Conservation (phyloP, 2,329 filamentous ascomycete genomes). For the Pyrenophora seminiperda region DNA sequence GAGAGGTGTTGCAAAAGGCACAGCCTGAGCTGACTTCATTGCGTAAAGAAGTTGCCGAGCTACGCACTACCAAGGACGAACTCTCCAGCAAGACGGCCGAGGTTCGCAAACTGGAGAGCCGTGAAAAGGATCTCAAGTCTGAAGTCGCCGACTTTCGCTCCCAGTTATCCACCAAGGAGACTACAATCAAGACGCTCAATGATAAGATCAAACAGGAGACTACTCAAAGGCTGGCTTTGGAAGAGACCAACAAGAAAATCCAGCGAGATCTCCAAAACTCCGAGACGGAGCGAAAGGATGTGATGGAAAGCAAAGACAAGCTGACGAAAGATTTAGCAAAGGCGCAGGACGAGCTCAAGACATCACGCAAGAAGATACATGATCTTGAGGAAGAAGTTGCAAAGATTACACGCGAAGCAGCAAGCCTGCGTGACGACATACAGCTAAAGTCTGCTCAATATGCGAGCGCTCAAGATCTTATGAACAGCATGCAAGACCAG, state of each 20-base stretch:
- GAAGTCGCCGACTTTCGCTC: slow-evolving; percentile 75
- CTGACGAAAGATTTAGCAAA: slow-evolving; percentile 70
- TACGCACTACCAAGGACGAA: slow-evolving; percentile 78
- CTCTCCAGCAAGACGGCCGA: slow-evolving; percentile 67
- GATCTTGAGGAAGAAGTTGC: slow-evolving; percentile 76
- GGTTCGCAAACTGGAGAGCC: slow-evolving; percentile 76
- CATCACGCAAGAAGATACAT: slow-evolving; percentile 63
- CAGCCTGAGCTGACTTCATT: slow-evolving; percentile 84
- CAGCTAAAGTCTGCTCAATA: slow-evolving; percentile 86
- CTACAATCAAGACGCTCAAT: slow-evolving; percentile 76
- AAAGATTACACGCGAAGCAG: slow-evolving; percentile 70
- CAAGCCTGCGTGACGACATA: slow-evolving; percentile 74
- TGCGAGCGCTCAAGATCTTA: slow-evolving; percentile 78
- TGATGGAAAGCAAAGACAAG: slow-evolving; percentile 74
- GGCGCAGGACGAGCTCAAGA: slow-evolving; percentile 71
- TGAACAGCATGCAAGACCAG: slow-evolving; percentile 93
- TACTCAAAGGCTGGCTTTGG: slow-evolving; percentile 70
- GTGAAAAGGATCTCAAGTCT: slow-evolving; percentile 78
- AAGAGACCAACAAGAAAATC: slow-evolving; percentile 76
- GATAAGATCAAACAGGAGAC: slow-evolving; percentile 79
- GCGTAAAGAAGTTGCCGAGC: slow-evolving; percentile 73
- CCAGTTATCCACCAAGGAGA: slow-evolving; percentile 73
- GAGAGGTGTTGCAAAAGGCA: slow-evolving; percentile 78
- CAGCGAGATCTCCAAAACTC: slow-evolving; percentile 78
- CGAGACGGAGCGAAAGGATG: slow-evolving; percentile 79